Conservation (phyloP, 805 yeast species). For the Starmerella khaoyaiensis region DNA sequence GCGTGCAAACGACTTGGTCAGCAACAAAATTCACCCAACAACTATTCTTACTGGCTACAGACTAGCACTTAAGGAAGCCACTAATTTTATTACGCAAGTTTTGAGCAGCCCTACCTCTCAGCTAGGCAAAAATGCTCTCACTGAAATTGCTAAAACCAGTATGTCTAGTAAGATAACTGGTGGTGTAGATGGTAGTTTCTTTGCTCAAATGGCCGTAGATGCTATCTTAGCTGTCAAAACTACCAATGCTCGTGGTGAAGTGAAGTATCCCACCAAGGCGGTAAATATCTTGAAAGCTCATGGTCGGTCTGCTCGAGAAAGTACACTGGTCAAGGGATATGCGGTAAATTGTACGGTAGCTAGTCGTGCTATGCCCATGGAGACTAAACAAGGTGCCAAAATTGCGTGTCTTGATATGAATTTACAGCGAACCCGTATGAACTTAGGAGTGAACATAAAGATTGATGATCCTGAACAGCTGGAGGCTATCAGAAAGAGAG, state of each 20-base stretch:
- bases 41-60: constrained; percentile 95
- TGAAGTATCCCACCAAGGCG: constrained; percentile 76
- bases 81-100: constrained; percentile 72
- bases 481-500: constrained; percentile 82
- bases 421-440: constrained; percentile 92
- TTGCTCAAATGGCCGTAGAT: constrained; percentile 82
- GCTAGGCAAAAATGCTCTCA: constrained; percentile 68
- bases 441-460: constrained; percentile 94
- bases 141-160: constrained; percentile 89
- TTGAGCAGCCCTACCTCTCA: constrained; percentile 67
- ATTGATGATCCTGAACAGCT: constrained; percentile 95
- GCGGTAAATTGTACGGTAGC: constrained; percentile 96
- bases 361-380: constrained; percentile 86
- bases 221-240: constrained; percentile 93
- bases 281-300: constrained; percentile 93
- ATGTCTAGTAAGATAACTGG: constrained; percentile 88
- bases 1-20: constrained; percentile 86
- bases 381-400: constrained; percentile 46
- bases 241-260: constrained; percentile 71
- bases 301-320: constrained; percentile 84
- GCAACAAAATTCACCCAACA: constrained; percentile 91
- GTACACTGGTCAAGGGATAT: constrained; percentile 79
- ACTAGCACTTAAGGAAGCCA: constrained; percentile 83
- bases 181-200: constrained; percentile 85
- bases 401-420: constrained; percentile 86